Conservation (phyloP, 768 basidiomycete genomes). For the Lentinula raphanica region DNA sequence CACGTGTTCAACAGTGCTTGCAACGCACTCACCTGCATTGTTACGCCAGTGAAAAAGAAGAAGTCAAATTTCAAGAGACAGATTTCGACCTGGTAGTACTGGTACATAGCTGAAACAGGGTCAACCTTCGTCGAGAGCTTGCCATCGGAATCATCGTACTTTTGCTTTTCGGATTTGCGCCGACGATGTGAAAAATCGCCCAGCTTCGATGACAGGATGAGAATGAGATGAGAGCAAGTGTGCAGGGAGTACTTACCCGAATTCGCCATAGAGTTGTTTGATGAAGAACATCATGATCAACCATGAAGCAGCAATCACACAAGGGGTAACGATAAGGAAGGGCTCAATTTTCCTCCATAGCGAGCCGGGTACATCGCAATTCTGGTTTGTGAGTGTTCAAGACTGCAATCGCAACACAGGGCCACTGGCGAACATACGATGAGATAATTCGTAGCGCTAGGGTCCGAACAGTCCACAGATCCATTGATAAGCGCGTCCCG, state of each 20-base stretch:
- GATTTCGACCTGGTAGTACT: conserved; percentile 82
- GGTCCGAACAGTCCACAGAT: conserved; percentile 27
- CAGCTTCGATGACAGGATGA: conserved; percentile 44
- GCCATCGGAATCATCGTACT: conserved; percentile 36
- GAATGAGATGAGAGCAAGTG: neutral
- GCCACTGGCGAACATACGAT: conserved; percentile 33
- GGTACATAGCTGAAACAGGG: conserved; percentile 66
- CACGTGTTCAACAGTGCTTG: neutral
- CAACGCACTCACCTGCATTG: conserved; percentile 61
- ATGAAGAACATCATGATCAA: conserved; percentile 62
- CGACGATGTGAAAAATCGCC: conserved; percentile 88
- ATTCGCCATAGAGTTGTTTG: conserved; percentile 70
- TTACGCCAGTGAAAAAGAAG: conserved; percentile 82
- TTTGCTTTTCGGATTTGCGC: conserved; percentile 81
- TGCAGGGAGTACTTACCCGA: conserved; percentile 48
- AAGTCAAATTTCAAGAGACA: conserved; percentile 89
- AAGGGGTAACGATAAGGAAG: conserved; percentile 69
- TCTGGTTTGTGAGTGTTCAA: conserved; percentile 28
- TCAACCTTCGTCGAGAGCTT: neutral
- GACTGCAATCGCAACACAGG: neutral
- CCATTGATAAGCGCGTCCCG: conserved; percentile 45
- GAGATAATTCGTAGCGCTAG: conserved; percentile 17
- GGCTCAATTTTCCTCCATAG: conserved; percentile 58
- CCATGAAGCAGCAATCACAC: conserved; percentile 64
- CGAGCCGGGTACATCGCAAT: conserved; percentile 42